Evolutionary conservation across 371 early-diverging fungal species (phyloP), one percentile per base, ranked within the genome.

Genomic region (Entomophthora muscae): DNA sequence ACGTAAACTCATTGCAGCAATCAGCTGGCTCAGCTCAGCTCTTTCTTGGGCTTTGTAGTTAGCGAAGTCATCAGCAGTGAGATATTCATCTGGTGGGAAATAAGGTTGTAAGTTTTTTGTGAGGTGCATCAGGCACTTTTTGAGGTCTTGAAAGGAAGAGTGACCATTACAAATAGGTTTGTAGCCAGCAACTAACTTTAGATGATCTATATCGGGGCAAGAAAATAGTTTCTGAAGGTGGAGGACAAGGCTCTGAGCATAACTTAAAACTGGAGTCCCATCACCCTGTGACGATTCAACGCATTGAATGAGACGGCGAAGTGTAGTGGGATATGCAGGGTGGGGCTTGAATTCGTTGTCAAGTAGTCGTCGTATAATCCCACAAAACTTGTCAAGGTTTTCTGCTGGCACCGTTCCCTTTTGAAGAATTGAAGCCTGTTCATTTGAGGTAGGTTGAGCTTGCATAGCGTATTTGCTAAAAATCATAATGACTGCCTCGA

Each of bases 131-230:
- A 61, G 42, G 10, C 23, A 30, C 42, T 61, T 61, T 24, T 61
- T 61, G n/a, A 61, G 31, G 26, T 61, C 61, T 61, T 61, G 61
- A 10, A 61, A 61, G n/a, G 42, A 31, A 21, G 61, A 42, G 33
- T 61, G 30, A 2, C 21, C 30, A 51, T 21, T 33, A 28, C 23
- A 32, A 24, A 32, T 33, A 22, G 42, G 42, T 42, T 42, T 5
- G 17, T 42, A 42, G 10, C 42, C 42, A 17, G 42, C 42, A 42
- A 42, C 42, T 5, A 42, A 17, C 17, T 42, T 42, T 17, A 17
- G 10, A 17, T 42, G 42, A 17, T 42, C 42, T 5, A 5, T 5
- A 17, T 42, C 42, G 5, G 42, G 42, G 10, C 42, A 42, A 42
- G 5, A 5, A 42, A 42, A 42, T 17, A 42, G 42, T 17, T 17